These are phyloP conservation scores for Colletotrichum neosansevieriae DNA, from an alignment of 2,329 filamentous ascomycete species.

Conservation along the genomic window DNA sequence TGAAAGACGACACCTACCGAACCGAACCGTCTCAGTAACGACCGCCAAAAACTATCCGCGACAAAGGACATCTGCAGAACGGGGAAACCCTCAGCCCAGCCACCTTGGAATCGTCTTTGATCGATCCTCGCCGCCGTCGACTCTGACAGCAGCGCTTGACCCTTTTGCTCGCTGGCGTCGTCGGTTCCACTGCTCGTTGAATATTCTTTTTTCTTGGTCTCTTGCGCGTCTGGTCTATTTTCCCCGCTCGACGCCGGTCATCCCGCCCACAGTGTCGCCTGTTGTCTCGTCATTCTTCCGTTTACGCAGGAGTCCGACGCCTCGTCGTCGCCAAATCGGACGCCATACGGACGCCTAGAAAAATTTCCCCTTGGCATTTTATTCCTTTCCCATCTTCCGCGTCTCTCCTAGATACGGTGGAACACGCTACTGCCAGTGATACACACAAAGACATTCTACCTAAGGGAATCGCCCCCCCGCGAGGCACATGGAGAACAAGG, in stretches of 20 bases:
- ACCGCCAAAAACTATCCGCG: slow-evolving; percentile 2
- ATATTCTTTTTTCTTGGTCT: neutral
- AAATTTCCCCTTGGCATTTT: neutral
- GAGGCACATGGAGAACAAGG: slow-evolving; percentile 9
- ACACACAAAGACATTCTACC: slow-evolving; percentile 18
- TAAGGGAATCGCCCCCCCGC: neutral
- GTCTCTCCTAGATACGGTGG: neutral
- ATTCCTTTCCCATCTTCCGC: neutral
- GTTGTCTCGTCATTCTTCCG: slow-evolving; percentile 27
- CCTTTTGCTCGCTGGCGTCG: neutral
- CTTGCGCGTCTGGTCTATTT: neutral
- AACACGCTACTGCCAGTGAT: slow-evolving; percentile 21
- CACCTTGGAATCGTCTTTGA: slow-evolving; percentile 6
- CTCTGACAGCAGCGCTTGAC: slow-evolving; percentile 16
- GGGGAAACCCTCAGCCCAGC: slow-evolving; percentile 20
- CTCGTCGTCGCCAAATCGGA: slow-evolving; percentile 8
- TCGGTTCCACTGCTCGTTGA: slow-evolving; percentile 3
- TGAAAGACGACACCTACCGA: slow-evolving; percentile 17
- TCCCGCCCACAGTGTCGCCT: slow-evolving; percentile 23
- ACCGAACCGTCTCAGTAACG: slow-evolving; percentile 19
- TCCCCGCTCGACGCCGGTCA: slow-evolving; percentile 13
- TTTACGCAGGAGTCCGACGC: slow-evolving; percentile 17
- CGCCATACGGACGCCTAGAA: slow-evolving; percentile 3
- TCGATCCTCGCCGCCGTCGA: slow-evolving; percentile 5
- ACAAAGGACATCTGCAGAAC: slow-evolving; percentile 5